Evolutionary conservation across 192 early-diverging fungal genomes (phyloP), one percentile per base, ranked within the genome.

Genomic region (Coemansia sp.): DNA sequence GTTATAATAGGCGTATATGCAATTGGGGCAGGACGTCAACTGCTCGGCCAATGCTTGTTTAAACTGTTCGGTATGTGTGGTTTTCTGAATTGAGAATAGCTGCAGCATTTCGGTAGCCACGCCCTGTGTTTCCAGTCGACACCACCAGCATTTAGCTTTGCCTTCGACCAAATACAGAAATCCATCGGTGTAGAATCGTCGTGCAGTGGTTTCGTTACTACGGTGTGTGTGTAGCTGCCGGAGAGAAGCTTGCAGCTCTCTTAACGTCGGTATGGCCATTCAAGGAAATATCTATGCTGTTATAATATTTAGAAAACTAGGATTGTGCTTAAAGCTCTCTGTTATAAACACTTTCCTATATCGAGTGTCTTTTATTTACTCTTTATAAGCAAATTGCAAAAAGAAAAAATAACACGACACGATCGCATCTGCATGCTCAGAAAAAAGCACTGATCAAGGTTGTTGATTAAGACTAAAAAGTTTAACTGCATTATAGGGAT

Each of bases 121-220:
- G 8, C 55, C 52, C n/a, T 45, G 35, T 11, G 68, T 61, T 23
- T 53, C 53, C 0, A 42, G 52, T 6, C 38, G 61, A 53, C 78
- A 80, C 71, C 70, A 80, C 78, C 78, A 80, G 60, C 78, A 80
- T 18, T 55, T 43, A n/a, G 56, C 63, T 11, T 66, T 45, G 19
- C 67, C 61, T 9, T 65, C 35, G 18, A 80, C 64, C 55, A 80
- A 74, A 40, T 70, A 74, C 19, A 13, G 26, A 18, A 66, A 42
- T 5, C 71, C 71, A 10, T 42, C 42, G 1, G 52, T 33, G 10
- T 66, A 50, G 46, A 80, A 80, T 50, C 49, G 23, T 48, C 36
- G 11, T 26, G 18, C 10, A 46, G 19, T 3, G 26, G 37, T 10
- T 4, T 50, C 31, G 16, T 57, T 50, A 20, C 35, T 33, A 10